phyloP scores from a whole-genome alignment of 75 land plant species.

The Azolla pinnata region DNA sequence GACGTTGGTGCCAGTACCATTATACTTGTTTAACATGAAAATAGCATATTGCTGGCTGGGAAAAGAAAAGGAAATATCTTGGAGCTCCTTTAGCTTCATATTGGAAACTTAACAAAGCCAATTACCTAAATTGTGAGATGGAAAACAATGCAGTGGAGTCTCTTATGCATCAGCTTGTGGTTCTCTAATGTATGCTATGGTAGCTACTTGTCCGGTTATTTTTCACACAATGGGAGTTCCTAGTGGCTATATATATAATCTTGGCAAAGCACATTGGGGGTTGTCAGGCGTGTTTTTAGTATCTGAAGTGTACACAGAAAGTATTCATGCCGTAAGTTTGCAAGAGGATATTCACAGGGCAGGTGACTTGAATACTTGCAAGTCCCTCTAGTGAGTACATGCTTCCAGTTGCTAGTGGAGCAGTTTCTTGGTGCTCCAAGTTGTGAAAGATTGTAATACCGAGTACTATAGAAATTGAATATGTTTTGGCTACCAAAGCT shows the following conservation, averaged over 20 bases:
- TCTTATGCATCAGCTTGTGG: constrained; percentile 22
- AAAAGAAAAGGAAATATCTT: no score
- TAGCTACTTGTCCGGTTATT: constrained; percentile 11
- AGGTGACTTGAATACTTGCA: constrained; percentile 6
- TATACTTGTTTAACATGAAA: no score
- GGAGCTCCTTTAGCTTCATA: no score
- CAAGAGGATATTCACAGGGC: background rate
- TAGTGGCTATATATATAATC: constrained; percentile 14
- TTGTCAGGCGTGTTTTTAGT: no score
- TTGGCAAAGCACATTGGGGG: constrained; percentile 15
- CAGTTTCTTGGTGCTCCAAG: constrained; percentile 2
- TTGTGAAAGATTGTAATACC: constrained; percentile 8
- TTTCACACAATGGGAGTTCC: constrained; percentile 8
- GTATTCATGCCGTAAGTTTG: background rate
- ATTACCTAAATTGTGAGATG: no score
- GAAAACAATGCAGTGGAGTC: no score
- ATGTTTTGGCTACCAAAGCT: constrained; percentile 1
- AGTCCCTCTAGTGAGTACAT: constrained; percentile 4
- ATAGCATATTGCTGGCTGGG: no score
- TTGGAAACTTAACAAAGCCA: no score
- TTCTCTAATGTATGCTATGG: constrained; percentile 15
- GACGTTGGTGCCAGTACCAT: no score
- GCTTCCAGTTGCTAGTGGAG: background rate
- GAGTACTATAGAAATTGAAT: constrained; percentile 1
- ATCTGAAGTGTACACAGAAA: constrained; percentile 10